Conservation (phyloP, 2,329 filamentous ascomycete species). For the Dothideomycetes sp. region DNA sequence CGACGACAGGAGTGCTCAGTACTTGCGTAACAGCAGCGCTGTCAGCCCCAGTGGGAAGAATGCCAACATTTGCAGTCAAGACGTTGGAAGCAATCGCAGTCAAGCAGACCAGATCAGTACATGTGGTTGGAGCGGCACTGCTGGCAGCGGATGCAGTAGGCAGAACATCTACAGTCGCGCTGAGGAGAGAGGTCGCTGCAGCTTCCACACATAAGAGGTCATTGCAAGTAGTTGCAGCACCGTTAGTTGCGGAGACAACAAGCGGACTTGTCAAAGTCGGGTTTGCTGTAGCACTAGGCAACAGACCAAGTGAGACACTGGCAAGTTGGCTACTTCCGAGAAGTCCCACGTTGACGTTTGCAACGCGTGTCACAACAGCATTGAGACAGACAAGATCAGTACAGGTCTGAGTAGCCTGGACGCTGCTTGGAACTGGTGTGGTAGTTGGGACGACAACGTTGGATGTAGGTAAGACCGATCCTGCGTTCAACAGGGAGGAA, state of each 20-base stretch:
- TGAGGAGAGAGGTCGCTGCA: not conserved
- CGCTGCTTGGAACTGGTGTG: too few relatives aligned
- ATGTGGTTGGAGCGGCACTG: too few relatives aligned
- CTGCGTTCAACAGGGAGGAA: too few relatives aligned
- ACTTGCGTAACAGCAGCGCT: not conserved
- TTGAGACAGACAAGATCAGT: too few relatives aligned
- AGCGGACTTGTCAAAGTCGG: not conserved
- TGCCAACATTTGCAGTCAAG: not conserved
- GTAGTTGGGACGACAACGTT: too few relatives aligned
- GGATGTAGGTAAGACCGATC: too few relatives aligned
- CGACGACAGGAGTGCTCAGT: not conserved
- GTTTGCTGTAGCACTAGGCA: too few relatives aligned
- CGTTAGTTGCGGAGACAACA: not conserved
- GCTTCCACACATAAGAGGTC: not conserved
- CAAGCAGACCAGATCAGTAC: not conserved
- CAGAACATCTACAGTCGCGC: not conserved
- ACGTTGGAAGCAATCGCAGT: not conserved
- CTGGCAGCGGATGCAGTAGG: not conserved
- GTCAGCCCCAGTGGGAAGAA: not conserved
- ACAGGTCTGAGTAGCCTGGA: too few relatives aligned
- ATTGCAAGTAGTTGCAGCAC: slow-evolving; percentile 1
- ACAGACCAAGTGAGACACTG: too few relatives aligned
- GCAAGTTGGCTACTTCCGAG: too few relatives aligned
- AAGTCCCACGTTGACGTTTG: too few relatives aligned
- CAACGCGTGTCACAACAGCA: too few relatives aligned